Evolutionary conservation across 306 rosid species (phyloP), one percentile per base, ranked within the genome.

Genomic region (Delonix regia): DNA sequence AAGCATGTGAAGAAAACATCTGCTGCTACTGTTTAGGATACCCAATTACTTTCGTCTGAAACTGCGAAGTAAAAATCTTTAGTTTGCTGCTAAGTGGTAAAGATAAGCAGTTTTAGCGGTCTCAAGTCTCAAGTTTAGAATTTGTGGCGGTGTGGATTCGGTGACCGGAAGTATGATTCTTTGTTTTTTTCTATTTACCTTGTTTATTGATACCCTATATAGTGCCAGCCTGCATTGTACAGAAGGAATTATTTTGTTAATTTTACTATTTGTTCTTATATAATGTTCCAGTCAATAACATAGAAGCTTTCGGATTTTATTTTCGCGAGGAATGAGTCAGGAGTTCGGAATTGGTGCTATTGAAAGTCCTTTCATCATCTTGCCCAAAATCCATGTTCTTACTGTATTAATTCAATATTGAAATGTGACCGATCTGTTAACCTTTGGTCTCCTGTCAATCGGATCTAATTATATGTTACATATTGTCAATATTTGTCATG

Each of bases 161-260:
- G 71, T 77, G 67, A 82, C 59, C 56, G 78, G 78, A 73, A 72
- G 82, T 68, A 59, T 49, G 78, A 66, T 69, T 71, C 49, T 24
- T 77, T 70, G 41, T 44, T 71, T 83, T 85, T 83, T n/a, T n/a
- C n/a, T 73, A 60, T 79, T 81, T 81, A 80, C 69, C 64, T 47
- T 71, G 27, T 22, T 87, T 24, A 13, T 30, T 30, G 33, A 30
- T 57, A 64, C 69, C 61, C 66, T 55, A 63, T 78, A 78, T 68
- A 59, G 78, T 77, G 76, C 76, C 45, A 39, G 75, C 83, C 68
- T 84, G 78, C 73, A 63, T 55, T 88, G 96, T 94, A 94, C 88
- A 90, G 88, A 21, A 60, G 55, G 72, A 30, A 75, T 61, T 61
- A 81, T 57, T 77, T 81, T 80, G 86, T 82, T 80, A 30, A 80